Evolutionary conservation across 75 land plant species (phyloP).

Genomic region (Pinus tabuliformis): DNA sequence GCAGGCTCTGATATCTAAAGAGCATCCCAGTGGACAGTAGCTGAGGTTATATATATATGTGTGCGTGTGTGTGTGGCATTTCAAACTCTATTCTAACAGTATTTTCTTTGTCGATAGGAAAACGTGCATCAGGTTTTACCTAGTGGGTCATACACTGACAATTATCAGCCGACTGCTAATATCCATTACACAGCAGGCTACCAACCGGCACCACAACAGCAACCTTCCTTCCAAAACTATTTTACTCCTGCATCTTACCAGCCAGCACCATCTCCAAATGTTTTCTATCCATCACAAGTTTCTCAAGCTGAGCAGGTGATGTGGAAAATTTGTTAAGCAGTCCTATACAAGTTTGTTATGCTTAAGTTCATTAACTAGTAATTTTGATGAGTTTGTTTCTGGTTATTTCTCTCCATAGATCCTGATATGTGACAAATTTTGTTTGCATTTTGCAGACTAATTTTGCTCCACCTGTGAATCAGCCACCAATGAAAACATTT

Average conservation of each 20-base stretch:
- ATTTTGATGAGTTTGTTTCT: not conserved
- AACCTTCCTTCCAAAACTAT: slow-evolving; percentile 15
- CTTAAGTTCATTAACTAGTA: not conserved
- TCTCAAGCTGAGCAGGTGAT: slow-evolving; percentile 28
- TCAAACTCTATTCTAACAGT: too few relatives aligned
- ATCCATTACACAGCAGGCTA: too few relatives aligned
- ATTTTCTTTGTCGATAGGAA: too few relatives aligned
- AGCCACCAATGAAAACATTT: slow-evolving; percentile 51
- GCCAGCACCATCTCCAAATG: slow-evolving; percentile 24
- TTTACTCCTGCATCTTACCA: slow-evolving; percentile 19
- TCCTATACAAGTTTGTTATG: not conserved
- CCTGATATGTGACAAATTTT: not conserved
- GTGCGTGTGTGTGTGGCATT: too few relatives aligned
- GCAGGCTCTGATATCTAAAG: too few relatives aligned
- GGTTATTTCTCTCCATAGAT: not conserved
- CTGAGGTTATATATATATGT: too few relatives aligned
- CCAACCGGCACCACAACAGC: too few relatives aligned
- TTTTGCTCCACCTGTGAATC: slow-evolving; percentile 45
- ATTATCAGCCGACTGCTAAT: too few relatives aligned
- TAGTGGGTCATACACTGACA: too few relatives aligned
- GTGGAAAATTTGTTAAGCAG: not conserved
- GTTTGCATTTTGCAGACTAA: slow-evolving; percentile 34
- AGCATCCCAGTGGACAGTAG: too few relatives aligned
- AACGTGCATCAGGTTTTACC: too few relatives aligned
- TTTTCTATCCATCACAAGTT: slow-evolving; percentile 46